Evolutionary conservation across 2,329 filamentous ascomycete genomes (phyloP), one percentile per base, ranked within the genome.

Genomic region (Penicillium palitans): DNA sequence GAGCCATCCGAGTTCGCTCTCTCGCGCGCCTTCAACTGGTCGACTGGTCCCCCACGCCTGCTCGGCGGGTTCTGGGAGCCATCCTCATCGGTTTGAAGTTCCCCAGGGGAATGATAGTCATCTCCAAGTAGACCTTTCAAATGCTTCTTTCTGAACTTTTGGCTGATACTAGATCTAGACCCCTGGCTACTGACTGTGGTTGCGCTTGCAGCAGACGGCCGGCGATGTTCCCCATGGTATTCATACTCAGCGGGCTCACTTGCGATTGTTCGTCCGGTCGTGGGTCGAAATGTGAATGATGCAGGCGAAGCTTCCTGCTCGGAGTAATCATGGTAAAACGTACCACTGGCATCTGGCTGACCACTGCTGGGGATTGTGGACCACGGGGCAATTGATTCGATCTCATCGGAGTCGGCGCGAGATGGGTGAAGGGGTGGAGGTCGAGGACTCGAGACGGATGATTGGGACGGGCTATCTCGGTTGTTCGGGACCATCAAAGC

Each of bases 81-180:
- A 66, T 84, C 83, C 58, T 96, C 90, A 53, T 90, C 92, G 63
- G 87, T 87, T 71, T 93, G 59, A 49, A 78, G 74, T 51, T 80
- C 80, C 52, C 80, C 89, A 64, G 84, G 82, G 39, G 84, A 85
- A 59, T 87, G 86, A 74, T 90, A 91, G 71, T 96, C 93, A 68
- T 97, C 93, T 47, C 93, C 93, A 76, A 97, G 96, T 73, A 97
- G 93, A 42, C 89, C 90, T 71, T 95, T 90, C 62, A 96, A 81
- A 76, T 93, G 95, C 76, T 93, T 95, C 75, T 92, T 92, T 68
- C 85, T 82, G 63, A 86, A 83, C 57, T 89, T 84, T 52, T 90
- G 86, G 66, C 87, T 86, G 59, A 89, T 82, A 60, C 86, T 87
- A 61, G 87, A 80, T 73, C 88, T 90, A 42, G 93, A 96, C 35